Evolutionary conservation across 768 basidiomycete species (phyloP).

Genomic region (Psilocybe subaeruginosa): DNA sequence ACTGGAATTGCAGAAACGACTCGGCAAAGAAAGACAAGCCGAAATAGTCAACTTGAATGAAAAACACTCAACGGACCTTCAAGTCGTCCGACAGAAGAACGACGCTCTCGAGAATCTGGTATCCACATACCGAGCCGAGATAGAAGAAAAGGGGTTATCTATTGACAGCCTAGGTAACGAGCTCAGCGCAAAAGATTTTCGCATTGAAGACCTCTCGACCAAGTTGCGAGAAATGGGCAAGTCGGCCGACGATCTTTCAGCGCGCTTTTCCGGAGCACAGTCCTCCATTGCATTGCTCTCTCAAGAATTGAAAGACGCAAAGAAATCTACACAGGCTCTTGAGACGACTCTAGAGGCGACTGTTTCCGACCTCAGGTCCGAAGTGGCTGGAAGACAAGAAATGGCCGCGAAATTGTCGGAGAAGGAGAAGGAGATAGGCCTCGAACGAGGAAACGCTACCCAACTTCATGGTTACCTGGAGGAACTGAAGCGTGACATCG

Average conservation of each 20-base stretch:
- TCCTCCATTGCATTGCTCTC: conserved; percentile 2
- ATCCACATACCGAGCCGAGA: background rate
- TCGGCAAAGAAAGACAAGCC: background rate
- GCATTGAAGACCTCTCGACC: background rate
- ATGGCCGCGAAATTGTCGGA: background rate
- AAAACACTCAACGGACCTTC: conserved; percentile 1
- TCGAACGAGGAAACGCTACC: background rate
- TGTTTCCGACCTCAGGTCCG: background rate
- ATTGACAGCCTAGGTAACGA: conserved; percentile 12
- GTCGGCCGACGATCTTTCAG: conserved; percentile 3
- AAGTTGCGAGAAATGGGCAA: background rate
- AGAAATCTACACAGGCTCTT: background rate
- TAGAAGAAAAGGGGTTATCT: conserved; percentile 1
- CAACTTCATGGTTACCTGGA: background rate
- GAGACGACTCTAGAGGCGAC: background rate
- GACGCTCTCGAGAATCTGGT: conserved; percentile 3
- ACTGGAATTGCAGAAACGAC: background rate
- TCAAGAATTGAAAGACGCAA: background rate
- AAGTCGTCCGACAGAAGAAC: conserved; percentile 1
- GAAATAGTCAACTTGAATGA: conserved; percentile 5
- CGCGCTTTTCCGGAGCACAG: background rate
- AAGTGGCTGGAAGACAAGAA: background rate
- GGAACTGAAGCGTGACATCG: conserved; percentile 1
- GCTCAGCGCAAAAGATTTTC: background rate
- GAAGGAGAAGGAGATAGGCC: background rate